Evolutionary conservation across 164 flowering plant genomes (phyloP), one percentile per base, ranked within the genome.

Genomic region (Vitis cinerea): DNA sequence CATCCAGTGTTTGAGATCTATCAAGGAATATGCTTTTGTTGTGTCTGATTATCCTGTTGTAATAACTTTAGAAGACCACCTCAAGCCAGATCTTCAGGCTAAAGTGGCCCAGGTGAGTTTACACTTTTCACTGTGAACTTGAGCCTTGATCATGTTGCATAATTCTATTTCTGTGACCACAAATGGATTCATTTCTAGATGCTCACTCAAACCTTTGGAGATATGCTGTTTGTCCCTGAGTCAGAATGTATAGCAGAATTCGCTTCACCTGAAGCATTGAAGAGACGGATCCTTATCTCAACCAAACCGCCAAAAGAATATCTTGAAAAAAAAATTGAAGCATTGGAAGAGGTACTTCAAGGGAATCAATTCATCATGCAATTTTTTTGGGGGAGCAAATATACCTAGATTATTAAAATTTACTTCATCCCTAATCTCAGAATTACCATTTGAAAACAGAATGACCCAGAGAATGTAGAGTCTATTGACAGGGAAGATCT

Each of bases 291-390:
- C 51, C 71, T 83, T 15, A 74, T 83, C 30, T 83, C 84, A 10
- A 79, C 87, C 6, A 83, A 83, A 75, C 84, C 81, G 31, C 87
- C 86, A 13, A 81, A 83, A 70, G 78, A 78, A 58, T 78, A 80
- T 63, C 79, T 80, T 47, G 80, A 81, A 55, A 37, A 57, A 19
- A 62, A 72, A 68, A 16, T 62, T 57, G 75, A 68, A 59, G 48
- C 64, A 8, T 44, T 55, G 13, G 68, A 65, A 70, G 78, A 82
- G 86, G 88, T 80, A 61, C 53, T 44, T 10, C 9, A 37, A 37
- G 44, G n/a, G 51, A 13, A 61, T 11, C 15, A 50, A 11, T 19
- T 13, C 30, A 16, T 50, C 14, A 19, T 37, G 7, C 2, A 19
- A 50, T 12, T 27, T 17, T 23, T 49, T 8, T 62, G 9, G 3